Conservation (phyloP, 106 monocot species). For the Allium cepa region DNA sequence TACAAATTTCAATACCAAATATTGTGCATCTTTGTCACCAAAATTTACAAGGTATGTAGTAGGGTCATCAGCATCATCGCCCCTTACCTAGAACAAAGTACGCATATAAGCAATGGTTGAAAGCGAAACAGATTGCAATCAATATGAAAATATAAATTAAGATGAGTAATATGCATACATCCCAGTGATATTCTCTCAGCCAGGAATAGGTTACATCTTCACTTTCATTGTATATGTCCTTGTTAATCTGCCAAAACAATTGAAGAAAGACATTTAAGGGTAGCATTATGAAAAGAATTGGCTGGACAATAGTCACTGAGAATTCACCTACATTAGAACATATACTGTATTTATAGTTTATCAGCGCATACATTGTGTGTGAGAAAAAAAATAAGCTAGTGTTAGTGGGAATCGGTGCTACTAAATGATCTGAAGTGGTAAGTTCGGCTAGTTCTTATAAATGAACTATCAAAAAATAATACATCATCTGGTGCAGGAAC, state of each 20-base stretch:
- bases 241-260: slow-evolving; percentile 43
- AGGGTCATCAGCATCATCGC: slow-evolving; percentile 78
- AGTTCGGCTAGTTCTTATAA: too few relatives aligned
- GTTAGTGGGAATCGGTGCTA: too few relatives aligned
- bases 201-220: slow-evolving; percentile 81
- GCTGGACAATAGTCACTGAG: too few relatives aligned
- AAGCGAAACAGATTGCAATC: background rate
- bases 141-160: background rate
- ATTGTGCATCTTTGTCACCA: slow-evolving; percentile 63
- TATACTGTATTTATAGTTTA: too few relatives aligned
- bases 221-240: slow-evolving; percentile 70
- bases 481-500: slow-evolving; percentile 88
- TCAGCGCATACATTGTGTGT: too few relatives aligned
- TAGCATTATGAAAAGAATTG: too few relatives aligned
- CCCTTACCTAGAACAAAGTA: slow-evolving; percentile 45
- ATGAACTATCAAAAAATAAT: background rate
- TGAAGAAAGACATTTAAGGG: background rate
- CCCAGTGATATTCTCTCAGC: slow-evolving; percentile 94
- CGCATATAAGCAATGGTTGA: background rate
- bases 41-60: slow-evolving; percentile 83
- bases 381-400: background rate
- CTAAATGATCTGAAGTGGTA: background rate
- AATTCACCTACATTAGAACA: too few relatives aligned
- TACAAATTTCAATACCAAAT: slow-evolving; percentile 54
- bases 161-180: slow-evolving; percentile 39